Percentiles rank a stretch among this genome's conserved stretches.
Conservation (phyloP, 2,329 filamentous ascomycete species). For the Sarocladiaceae sp. region DNA sequence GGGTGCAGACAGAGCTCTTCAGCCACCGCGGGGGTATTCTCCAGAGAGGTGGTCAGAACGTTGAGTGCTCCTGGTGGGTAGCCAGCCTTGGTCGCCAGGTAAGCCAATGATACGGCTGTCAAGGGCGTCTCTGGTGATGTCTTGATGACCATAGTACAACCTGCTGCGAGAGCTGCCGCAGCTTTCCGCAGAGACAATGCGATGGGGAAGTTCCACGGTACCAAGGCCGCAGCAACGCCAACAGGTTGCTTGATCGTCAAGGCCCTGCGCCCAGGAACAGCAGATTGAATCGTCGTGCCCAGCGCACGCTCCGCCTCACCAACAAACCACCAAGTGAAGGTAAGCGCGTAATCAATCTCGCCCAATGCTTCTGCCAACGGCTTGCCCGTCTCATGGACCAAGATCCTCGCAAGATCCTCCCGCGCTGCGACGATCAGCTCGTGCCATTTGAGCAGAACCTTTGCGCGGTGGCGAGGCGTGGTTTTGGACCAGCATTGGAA, state of each 20-base stretch:
- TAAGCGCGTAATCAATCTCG: slow-evolving; percentile 49
- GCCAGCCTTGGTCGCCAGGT: slow-evolving; percentile 63
- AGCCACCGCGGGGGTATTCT: slow-evolving; percentile 36
- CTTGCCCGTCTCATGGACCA: slow-evolving; percentile 49
- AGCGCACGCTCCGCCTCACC: slow-evolving; percentile 42
- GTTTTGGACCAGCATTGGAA: slow-evolving; percentile 31
- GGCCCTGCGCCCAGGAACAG: slow-evolving; percentile 56
- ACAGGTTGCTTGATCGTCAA: slow-evolving; percentile 58
- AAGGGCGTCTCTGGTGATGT: slow-evolving; percentile 69
- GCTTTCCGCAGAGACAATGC: slow-evolving; percentile 43
- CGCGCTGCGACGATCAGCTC: slow-evolving; percentile 26
- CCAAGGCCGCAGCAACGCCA: slow-evolving; percentile 26
- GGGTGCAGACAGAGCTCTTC: slow-evolving; percentile 41
- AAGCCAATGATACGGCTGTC: slow-evolving; percentile 61
- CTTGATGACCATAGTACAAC: slow-evolving; percentile 70
- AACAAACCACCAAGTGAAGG: slow-evolving; percentile 52
- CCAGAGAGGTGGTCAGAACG: slow-evolving; percentile 37
- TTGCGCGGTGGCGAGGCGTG: slow-evolving; percentile 28
- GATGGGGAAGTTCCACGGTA: slow-evolving; percentile 53
- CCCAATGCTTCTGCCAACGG: slow-evolving; percentile 46
- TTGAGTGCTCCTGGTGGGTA: slow-evolving; percentile 67
- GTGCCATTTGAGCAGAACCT: slow-evolving; percentile 31
- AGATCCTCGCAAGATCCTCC: slow-evolving; percentile 31
- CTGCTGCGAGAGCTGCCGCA: slow-evolving; percentile 57
- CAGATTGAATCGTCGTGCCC: slow-evolving; percentile 54